phyloP scores from a whole-genome alignment of 768 basidiomycete genomes.

The Pilatotrama ljubarskyi region DNA sequence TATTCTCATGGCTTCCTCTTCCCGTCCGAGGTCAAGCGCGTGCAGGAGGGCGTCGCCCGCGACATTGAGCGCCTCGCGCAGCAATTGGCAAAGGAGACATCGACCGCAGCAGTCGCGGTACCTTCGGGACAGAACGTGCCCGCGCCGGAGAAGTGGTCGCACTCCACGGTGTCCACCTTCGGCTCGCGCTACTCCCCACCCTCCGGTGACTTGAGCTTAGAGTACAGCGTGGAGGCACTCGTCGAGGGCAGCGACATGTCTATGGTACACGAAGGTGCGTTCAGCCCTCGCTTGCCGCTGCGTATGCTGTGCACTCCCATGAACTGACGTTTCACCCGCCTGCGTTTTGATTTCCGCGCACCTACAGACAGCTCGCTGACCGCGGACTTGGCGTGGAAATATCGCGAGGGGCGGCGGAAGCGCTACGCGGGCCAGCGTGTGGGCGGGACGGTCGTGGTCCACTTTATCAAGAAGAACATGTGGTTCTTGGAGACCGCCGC shows the following conservation, averaged over 20 bases:
- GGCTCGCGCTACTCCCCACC: constrained; percentile 75
- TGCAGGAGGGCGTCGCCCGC: constrained; percentile 55
- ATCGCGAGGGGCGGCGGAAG: constrained; percentile 66
- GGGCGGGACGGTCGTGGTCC: constrained; percentile 93
- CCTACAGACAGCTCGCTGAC: constrained; percentile 55
- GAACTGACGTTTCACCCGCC: background rate
- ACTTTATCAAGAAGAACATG: constrained; percentile 95
- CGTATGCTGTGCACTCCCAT: background rate
- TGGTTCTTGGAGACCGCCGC: constrained; percentile 96
- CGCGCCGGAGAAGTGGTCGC: constrained; percentile 63
- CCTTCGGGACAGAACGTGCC: constrained; percentile 32
- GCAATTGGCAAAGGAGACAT: constrained; percentile 10
- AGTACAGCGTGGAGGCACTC: constrained; percentile 84
- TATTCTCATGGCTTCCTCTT: constrained; percentile 96
- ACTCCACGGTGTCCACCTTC: constrained; percentile 87
- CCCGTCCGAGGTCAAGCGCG: constrained; percentile 79
- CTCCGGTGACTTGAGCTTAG: constrained; percentile 58
- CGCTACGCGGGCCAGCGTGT: constrained; percentile 70
- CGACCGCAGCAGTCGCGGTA: constrained; percentile 26
- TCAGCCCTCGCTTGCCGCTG: background rate
- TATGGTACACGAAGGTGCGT: constrained; percentile 59
- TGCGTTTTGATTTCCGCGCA: constrained; percentile 1
- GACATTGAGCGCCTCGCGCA: constrained; percentile 44
- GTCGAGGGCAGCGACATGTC: constrained; percentile 92
- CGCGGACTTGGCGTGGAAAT: constrained; percentile 65